Evolutionary conservation across 805 yeast species (phyloP), one percentile per base, ranked within the genome.

Genomic region (Saccharomycopsis schoenii): DNA sequence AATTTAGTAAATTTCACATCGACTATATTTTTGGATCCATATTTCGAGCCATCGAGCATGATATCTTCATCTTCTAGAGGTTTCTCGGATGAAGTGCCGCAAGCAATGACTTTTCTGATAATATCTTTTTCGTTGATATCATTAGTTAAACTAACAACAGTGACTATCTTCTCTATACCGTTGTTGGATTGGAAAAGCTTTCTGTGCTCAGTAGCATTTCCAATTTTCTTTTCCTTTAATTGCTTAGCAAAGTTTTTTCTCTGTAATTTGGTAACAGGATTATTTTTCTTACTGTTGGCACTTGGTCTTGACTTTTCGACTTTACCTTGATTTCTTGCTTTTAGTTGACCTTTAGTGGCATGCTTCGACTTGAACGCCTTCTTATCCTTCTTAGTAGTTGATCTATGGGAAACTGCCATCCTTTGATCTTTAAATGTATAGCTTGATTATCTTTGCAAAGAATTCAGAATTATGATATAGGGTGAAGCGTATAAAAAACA

Each of bases 341-440:
- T 96, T 68, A 93, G 73, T 41, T 91, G 83, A 63, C 97, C 88
- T 70, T 94, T 94, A 14, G 96, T 83, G 21, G 97, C 82, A 77
- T 94, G 99, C 70, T 85, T 88, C 1, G 96, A 83, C 71, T 94
- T 96, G 80, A 90, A 96, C 10, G 92, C 81, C 75, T 94, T 94
- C 69, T 93, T 96, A 56, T 84, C 84, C 69, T 85, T 85, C 73
- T 90, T 93, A 55, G 89, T 75, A 2, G 96, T 83, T 12, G 93
- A 79, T 71, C 98, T 82, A 71, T 94, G 98, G 8, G 90, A 82
- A 41, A 56, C 60, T 21, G 58, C 36, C 51, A 42, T 52, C 15
- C 52, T 29, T 29, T 47, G 34, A 17, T 6, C 17, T 42, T 12
- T 10, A 29, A 29, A 29, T 29, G 6, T 29, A 29, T 29, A 29